Base-by-base conservation (phyloP, 2,329 filamentous ascomycete genomes). In the Apiospora aurea region DNA sequence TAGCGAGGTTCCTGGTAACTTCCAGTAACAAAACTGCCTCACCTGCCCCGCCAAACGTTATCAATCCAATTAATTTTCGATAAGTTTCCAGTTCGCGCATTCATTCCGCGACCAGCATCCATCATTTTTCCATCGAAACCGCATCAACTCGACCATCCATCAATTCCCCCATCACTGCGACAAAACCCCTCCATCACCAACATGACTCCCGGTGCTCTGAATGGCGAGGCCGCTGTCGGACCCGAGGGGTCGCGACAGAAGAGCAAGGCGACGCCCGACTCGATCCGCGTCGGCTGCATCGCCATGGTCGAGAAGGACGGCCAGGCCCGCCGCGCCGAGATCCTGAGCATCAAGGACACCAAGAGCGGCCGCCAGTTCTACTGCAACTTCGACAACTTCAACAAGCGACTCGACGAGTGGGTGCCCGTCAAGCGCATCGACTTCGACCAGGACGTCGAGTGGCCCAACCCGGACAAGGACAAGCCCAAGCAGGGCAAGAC, bases 311-410 rank as follows among this genome's bases (percentile, higher is more conserved):
- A 85, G 72, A 91, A 91, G 77, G 95, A 97, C 82, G 94, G 94
- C 73, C 91, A 95, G 79, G 89, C 93, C 74, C 92, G 96, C 77
- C 95, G 96, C 84, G 96, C 96, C 77, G 96, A 99, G 82, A 97
- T 99, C 74, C 86, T 99, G n/a, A 96, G 94, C 72, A 97, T 98
- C 77, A 92, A 94, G 79, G 94, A 95, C 73, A 93, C 94, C 29
- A 97, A 97, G 82, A 96, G 94, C 78, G 92, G 93, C 21, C 92
- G 94, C 51, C 93, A 94, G 71, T 98, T 96, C 80, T 98, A 98
- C 82, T 97, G 97, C 78, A 97, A 98, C 82, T 98, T 98, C 81
- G 94, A 97, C 80, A 97, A 97, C 79, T 98, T 98, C 89, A 98
- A 98, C 84, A 98, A 98, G 83, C 87, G 87, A 75, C 83, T 90